Evolutionary conservation across 352 stramenopile genomes (phyloP), one percentile per base, ranked within the genome.

Genomic region (Globisporangium perplexum): DNA sequence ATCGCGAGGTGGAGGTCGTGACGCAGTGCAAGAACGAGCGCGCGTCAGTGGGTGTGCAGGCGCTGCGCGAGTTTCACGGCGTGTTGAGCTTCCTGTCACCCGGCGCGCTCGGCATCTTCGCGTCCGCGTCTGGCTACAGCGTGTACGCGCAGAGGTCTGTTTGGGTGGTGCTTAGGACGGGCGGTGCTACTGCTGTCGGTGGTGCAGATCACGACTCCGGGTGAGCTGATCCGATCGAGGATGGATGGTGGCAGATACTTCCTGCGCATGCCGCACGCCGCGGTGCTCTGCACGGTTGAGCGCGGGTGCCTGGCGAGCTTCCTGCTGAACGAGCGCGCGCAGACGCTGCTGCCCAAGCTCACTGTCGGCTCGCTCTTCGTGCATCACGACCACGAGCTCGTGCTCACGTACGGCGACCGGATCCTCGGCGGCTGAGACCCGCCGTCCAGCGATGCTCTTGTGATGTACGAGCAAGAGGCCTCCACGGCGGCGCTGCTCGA

Each of bases 1-100:
- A 90, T 47, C 49, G 71, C 44, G 55, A 73, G 11, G 60, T 93
- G 18, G 72, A 86, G 7, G 65, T 93, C 41, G 75, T 88, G 53
- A 90, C 82, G 17, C 82, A 93, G 55, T 93, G 82, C 70, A 93
- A 93, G 68, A 79, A 86, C 57, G 77, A 89, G 55, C 65, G 61
- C 46, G 86, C 86, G 35, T 75, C 79, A 3, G 79, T 89, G 3
- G 69, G 79, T 45, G 76, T 90, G 35, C 67, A 86, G 22, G 65
- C 84, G 47, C 53, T 93, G 42, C 75, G 82, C 28, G 82, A 84
- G 55, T 90, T 93, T 59, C 71, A 90, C 33, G 82, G 82, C n/a
- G 77, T 87, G 30, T 49, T 90, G 39, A 70, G 53, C 36, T 68
- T 77, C 28, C 73, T 74, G 11, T 59, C 69, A 8, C 55, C 64